Evolutionary conservation across 2,329 filamentous ascomycete species (phyloP), one percentile per base, ranked within the genome.

Genomic region (Colletotrichum sp.): DNA sequence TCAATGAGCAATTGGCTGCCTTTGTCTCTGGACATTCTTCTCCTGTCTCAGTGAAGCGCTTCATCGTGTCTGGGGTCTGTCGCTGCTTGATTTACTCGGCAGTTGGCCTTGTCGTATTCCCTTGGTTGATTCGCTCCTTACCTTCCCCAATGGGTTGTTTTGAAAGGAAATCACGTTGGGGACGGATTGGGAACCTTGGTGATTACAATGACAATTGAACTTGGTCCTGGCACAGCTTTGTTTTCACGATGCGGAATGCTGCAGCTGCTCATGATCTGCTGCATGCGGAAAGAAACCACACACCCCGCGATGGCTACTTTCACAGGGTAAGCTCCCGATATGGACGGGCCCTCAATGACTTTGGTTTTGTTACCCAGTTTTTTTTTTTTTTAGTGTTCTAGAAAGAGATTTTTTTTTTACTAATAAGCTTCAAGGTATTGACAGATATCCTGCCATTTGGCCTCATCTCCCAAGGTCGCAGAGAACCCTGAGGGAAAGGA

Each of bases 281-380:
- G 44, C 44, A 52, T 52, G 44, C 44, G 44, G 44, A 52, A 21
- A 21, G 44, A 24, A 52, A 26, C 24, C 24, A 26, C 24, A 26
- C 24, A 26, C 24, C 24, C 24, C 24, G 24, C 24, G 24, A 26
- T 52, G 44, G n/a, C 44, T 52, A 52, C n/a, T 52, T 21, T 13
- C 24, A 59, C 55, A 59, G 15, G 55, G 55, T 28, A 6, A 52
- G 55, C 55, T 26, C 55, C 55, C 2, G 8, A 59, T 24, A 0
- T 3, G 24, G 55, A 18, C 1, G 15, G 5, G 15, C 24, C 0
- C 52, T n/a, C n/a, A n/a, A n/a, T n/a, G n/a, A n/a, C 21, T 24
- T 24, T 24, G 24, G 24, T 24, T 24, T 24, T 24, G 24, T 24
- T 24, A 24, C 24, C 24, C 4, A 24, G 24, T 24, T 24, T 24